phyloP scores from a whole-genome alignment of 106 monocot species.

The Agapanthus africanus region DNA sequence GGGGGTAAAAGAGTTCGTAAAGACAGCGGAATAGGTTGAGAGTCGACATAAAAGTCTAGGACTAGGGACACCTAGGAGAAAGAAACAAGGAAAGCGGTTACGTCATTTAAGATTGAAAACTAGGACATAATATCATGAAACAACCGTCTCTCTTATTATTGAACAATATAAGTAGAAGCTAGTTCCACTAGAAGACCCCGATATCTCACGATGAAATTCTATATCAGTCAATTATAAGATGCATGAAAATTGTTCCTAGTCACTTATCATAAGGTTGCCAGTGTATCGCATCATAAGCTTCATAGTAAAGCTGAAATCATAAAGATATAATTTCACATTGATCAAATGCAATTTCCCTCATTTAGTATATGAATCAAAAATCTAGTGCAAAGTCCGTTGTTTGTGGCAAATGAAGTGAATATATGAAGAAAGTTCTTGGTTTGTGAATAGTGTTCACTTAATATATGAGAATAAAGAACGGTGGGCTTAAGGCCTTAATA shows the following conservation, averaged over 20 bases:
- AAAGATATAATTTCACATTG: background rate
- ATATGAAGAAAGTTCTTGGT: background rate
- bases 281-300: background rate
- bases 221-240: background rate
- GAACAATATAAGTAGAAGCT: background rate
- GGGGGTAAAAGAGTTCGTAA: no score
- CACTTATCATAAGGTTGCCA: slow-evolving; percentile 7
- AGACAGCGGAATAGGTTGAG: no score
- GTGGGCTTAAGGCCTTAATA: no score
- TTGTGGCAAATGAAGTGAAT: background rate
- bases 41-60: no score
- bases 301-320: background rate
- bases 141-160: background rate
- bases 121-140: background rate
- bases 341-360: background rate
- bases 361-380: background rate
- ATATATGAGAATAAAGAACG: background rate
- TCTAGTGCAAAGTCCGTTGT: background rate
- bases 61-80: no score
- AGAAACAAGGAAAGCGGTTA: no score
- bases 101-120: background rate
- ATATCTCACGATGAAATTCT: background rate
- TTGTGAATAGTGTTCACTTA: background rate
- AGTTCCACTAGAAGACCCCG: background rate
- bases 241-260: background rate